phyloP scores from a whole-genome alignment of 139 green algal genomes.

The Chlorella sp. region DNA sequence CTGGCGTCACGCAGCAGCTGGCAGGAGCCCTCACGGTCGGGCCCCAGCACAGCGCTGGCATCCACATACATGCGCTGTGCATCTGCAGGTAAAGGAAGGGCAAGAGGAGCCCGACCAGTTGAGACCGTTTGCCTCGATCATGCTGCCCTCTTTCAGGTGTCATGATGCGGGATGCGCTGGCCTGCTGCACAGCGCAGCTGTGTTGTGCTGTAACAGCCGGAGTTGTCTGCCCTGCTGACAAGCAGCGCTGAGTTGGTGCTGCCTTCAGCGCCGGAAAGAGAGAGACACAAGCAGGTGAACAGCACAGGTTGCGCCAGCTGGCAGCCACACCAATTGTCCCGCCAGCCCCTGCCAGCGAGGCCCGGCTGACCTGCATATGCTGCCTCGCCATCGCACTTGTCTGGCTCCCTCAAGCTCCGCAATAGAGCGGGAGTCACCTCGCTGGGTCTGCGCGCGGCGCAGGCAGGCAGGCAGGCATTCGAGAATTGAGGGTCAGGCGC shows the following conservation, averaged over 20 bases:
- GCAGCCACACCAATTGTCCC: not conserved
- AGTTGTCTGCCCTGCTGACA: too few species aligned
- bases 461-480: not conserved
- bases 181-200: too few species aligned
- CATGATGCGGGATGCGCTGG: too few species aligned
- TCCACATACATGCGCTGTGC: not conserved
- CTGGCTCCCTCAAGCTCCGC: not conserved
- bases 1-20: not conserved
- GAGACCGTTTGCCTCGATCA: too few species aligned
- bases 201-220: too few species aligned
- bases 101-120: too few species aligned
- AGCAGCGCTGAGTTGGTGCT: too few species aligned
- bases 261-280: not conserved
- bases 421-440: not conserved
- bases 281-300: not conserved
- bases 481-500: not conserved
- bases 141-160: too few species aligned
- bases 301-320: not conserved
- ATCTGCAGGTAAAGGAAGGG: not conserved
- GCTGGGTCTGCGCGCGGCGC: not conserved
- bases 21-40: not conserved
- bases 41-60: too few species aligned
- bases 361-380: not conserved
- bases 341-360: not conserved
- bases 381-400: not conserved